Percentiles rank a stretch among this genome's conserved stretches.
These are phyloP conservation scores for Gomphus bonarii DNA, from an alignment of 1,284 basidiomycete species.

Conservation along the genomic window DNA sequence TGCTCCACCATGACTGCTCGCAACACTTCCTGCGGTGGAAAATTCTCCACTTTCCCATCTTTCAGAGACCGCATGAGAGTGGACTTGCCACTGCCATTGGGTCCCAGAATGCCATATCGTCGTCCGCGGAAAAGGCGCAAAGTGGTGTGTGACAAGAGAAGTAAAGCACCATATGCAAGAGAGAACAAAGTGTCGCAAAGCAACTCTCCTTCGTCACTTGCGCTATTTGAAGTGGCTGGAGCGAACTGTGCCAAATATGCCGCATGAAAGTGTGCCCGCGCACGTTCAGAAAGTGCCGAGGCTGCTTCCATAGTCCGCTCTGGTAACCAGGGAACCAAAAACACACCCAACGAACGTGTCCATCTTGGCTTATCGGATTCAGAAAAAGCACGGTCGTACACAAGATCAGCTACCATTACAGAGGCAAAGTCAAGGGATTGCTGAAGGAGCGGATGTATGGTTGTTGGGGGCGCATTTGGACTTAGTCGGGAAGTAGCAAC, in stretches of 20 bases:
- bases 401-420: constrained; percentile 67
- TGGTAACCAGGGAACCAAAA: constrained; percentile 58
- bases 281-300: constrained; percentile 46
- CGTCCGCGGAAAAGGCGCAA: constrained; percentile 86
- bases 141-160: constrained; percentile 92
- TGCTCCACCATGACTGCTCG: constrained; percentile 95
- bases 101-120: constrained; percentile 91
- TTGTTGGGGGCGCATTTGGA: constrained; percentile 34
- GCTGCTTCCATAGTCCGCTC: constrained; percentile 31
- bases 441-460: constrained; percentile 34
- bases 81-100: constrained; percentile 94
- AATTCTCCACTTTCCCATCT: constrained; percentile 93
- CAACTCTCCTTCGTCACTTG: constrained; percentile 73
- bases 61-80: constrained; percentile 94
- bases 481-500: constrained; percentile 29
- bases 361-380: constrained; percentile 47
- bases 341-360: constrained; percentile 65
- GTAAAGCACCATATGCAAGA: constrained; percentile 90
- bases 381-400: constrained; percentile 53
- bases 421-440: constrained; percentile 62
- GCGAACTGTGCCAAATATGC: constrained; percentile 44
- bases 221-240: constrained; percentile 21
- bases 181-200: constrained; percentile 94
- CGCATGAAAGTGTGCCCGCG: constrained; percentile 66
- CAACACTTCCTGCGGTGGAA: constrained; percentile 82